Evolutionary conservation across 495 filamentous ascomycete species (phyloP), one percentile per base, ranked within the genome.

Genomic region (Chaetomium tenue): DNA sequence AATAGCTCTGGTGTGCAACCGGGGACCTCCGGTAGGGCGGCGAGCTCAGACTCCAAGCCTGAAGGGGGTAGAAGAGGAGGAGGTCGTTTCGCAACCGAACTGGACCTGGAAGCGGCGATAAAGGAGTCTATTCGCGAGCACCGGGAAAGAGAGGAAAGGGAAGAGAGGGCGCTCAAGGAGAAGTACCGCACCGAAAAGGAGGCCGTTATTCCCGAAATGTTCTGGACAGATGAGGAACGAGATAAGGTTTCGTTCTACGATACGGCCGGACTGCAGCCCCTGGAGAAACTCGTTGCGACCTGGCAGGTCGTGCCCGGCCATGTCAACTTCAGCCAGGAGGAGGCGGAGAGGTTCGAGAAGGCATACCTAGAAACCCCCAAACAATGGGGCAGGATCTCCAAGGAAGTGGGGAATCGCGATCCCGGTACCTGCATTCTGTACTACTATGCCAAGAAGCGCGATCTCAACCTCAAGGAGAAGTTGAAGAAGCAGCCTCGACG

Each of bases 391-490:
- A 89, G 89, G 71, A 92, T 98, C 60, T 90, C 93, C 3, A 86
- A 89, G 26, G 81, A 83, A 25, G 73, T 97, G 15, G 82, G 86
- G 13, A 81, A 83, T 23, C 87, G 93, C 20, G 87, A 88, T 67
- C 94, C 89, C 76, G 86, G 89, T 67, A 87, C 92, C 55, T 95
- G 91, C 72, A 97, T 98, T 67, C 82, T 91, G 67, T 95, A 98
- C 74, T 98, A 98, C 74, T 98, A 98, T 75, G 84, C 92, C 66
- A 96, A 89, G 61, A 98, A 98, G 75, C 87, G 90, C 70, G 84
- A 87, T 63, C 86, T 87, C 26, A 91, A 91, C 63, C 93, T 97
- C 70, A 95, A 96, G 75, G 89, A 90, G 42, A 90, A 89, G 72
- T 78, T 90, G 30, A 93, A 86, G 76, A 88, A 87, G 63, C 85